phyloP scores from a whole-genome alignment of 176 grass and related monocot genomes.

The Musa beccarii region DNA sequence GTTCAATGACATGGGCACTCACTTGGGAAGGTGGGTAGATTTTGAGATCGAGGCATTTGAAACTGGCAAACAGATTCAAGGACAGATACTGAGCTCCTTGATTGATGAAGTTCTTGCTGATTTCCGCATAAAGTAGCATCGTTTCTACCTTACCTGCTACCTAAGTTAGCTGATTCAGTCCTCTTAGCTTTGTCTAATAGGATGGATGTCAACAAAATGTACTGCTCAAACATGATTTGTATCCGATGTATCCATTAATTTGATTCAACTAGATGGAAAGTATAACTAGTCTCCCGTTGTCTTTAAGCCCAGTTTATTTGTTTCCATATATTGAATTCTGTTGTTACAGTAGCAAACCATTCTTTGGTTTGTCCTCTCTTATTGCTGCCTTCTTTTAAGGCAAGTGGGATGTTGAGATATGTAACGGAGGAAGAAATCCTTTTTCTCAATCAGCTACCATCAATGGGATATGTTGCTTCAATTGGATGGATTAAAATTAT shows the following conservation, averaged over 20 bases:
- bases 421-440: too few relatives aligned
- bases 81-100: slow-evolving; percentile 47
- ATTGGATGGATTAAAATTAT: too few relatives aligned
- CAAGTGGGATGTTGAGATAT: too few relatives aligned
- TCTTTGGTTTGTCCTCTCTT: background rate
- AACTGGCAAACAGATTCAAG: slow-evolving; percentile 40
- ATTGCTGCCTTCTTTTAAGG: too few relatives aligned
- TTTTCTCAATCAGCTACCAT: too few relatives aligned
- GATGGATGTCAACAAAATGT: background rate
- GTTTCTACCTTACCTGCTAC: background rate
- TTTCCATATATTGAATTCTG: background rate
- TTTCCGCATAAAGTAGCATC: slow-evolving; percentile 20
- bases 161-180: background rate
- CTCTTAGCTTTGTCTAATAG: background rate
- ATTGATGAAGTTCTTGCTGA: slow-evolving; percentile 63
- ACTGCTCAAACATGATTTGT: background rate
- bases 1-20: slow-evolving; percentile 66
- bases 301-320: background rate
- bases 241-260: background rate
- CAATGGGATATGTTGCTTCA: too few relatives aligned
- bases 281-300: too few relatives aligned
- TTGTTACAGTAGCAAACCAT: background rate
- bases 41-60: slow-evolving; percentile 53
- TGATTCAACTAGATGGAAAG: background rate
- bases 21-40: slow-evolving; percentile 60